phyloP scores from a whole-genome alignment of 2,329 filamentous ascomycete genomes.

The Gyromitra esculenta region DNA sequence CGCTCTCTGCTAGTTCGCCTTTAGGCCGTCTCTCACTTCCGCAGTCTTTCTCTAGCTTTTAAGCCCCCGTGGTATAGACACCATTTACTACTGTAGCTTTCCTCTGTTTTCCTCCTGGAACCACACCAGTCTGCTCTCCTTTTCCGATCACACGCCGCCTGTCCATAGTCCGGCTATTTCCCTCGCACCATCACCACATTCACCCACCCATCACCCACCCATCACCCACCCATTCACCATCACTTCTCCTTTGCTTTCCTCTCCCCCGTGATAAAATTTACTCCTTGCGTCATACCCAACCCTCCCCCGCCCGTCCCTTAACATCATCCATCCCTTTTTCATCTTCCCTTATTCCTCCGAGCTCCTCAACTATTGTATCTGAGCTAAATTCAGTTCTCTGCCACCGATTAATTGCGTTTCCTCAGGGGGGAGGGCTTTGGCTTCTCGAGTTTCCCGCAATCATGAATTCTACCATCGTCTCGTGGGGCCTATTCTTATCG shows the following conservation, averaged over 20 bases:
- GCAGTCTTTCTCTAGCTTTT: conserved; percentile 21
- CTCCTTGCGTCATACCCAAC: background rate
- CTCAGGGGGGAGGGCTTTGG: background rate
- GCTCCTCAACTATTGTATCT: background rate
- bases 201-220: conserved; percentile 8
- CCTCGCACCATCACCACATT: conserved; percentile 21
- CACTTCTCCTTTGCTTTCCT: background rate
- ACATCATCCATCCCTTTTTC: background rate
- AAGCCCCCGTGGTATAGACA: conserved; percentile 17
- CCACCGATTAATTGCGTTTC: background rate
- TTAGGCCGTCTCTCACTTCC: conserved; percentile 24
- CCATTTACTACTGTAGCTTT: background rate
- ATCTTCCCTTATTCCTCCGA: background rate
- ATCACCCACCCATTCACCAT: conserved; percentile 10
- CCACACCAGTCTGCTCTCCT: background rate
- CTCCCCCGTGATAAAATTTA: conserved; percentile 2
- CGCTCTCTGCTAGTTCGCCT: conserved; percentile 32
- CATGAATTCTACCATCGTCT: conserved; percentile 51
- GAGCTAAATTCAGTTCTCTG: background rate
- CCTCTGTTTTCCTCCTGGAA: conserved; percentile 1
- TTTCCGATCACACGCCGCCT: conserved; percentile 9
- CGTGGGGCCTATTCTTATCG: conserved; percentile 53
- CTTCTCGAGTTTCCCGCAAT: background rate
- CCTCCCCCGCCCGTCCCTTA: background rate
- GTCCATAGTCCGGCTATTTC: conserved; percentile 7